These are phyloP conservation scores for Hanseniaspora valbyensis DNA, from an alignment of 805 yeast genomes.

Conservation along the genomic window DNA sequence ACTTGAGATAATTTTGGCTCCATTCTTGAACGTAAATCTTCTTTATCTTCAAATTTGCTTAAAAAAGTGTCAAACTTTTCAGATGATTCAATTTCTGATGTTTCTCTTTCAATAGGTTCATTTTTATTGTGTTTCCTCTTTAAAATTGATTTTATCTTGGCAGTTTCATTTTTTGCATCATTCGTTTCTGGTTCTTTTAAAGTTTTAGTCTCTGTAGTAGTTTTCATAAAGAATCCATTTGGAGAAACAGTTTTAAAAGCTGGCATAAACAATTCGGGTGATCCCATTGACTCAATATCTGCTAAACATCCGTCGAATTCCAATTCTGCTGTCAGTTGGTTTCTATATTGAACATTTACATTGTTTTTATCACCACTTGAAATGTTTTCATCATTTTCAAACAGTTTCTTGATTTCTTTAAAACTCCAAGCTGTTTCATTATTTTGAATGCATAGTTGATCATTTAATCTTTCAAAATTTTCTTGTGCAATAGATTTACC, in stretches of 20 bases:
- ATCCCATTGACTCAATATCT: constrained; percentile 5
- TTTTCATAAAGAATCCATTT: neutral
- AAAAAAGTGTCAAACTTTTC: constrained; percentile 32
- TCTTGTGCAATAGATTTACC: neutral
- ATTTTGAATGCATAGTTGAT: neutral
- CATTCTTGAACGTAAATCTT: constrained; percentile 28
- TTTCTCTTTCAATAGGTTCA: constrained; percentile 29
- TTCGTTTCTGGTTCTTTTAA: too few species aligned
- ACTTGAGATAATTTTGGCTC: constrained; percentile 28
- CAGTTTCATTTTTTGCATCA: neutral
- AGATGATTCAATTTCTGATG: constrained; percentile 33
- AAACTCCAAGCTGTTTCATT: neutral
- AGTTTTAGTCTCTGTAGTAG: too few species aligned
- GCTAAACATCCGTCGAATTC: neutral
- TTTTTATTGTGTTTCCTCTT: constrained; percentile 30
- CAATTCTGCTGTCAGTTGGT: neutral
- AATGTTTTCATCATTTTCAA: neutral
- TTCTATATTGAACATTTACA: neutral
- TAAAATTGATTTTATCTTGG: constrained; percentile 29
- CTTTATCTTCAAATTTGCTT: constrained; percentile 30
- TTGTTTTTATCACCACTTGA: neutral
- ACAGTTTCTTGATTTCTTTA: neutral
- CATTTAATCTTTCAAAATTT: too few species aligned
- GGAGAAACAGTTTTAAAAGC: neutral
- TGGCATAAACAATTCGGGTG: neutral